Conservation (phyloP, 1,284 basidiomycete genomes). For the Ustilago esculenta region DNA sequence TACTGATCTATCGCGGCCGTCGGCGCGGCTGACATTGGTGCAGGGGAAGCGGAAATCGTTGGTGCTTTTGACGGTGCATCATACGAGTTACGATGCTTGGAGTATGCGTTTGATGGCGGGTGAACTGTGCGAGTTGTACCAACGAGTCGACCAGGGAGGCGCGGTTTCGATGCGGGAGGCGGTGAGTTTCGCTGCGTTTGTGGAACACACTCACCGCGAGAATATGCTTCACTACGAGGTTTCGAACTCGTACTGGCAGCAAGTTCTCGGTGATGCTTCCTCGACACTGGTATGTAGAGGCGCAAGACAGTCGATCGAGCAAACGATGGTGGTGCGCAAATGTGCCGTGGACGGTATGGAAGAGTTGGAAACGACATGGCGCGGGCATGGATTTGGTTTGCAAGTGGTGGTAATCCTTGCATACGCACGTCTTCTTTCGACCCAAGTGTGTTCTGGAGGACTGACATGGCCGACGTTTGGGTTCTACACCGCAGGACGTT, state of each 20-base stretch:
- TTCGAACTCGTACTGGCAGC: no score
- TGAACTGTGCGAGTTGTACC: constrained; percentile 8
- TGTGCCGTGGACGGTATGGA: neutral
- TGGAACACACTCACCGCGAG: no score
- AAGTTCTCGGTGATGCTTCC: no score
- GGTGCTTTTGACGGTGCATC: constrained; percentile 12
- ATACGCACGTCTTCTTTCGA: constrained; percentile 14
- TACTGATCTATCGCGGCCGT: constrained; percentile 15
- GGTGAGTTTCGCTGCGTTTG: no score
- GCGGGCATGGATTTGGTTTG: constrained; percentile 7
- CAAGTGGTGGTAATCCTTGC: constrained; percentile 18
- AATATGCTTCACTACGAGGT: no score
- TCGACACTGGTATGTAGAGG: constrained; percentile 13
- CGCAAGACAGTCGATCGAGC: constrained; percentile 6
- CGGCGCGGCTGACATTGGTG: constrained; percentile 11
- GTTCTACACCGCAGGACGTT: constrained; percentile 18
- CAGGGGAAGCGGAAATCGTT: constrained; percentile 6
- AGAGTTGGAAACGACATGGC: constrained; percentile 1
- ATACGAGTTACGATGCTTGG: constrained; percentile 22
- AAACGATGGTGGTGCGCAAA: constrained; percentile 6
- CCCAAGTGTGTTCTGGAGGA: neutral
- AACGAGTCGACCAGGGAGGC: neutral
- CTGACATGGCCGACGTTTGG: constrained; percentile 14
- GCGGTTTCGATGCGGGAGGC: no score
- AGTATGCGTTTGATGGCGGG: constrained; percentile 13